Evolutionary conservation across 805 yeast species (phyloP), one percentile per base, ranked within the genome.

Genomic region (Ogataea glucozyma): DNA sequence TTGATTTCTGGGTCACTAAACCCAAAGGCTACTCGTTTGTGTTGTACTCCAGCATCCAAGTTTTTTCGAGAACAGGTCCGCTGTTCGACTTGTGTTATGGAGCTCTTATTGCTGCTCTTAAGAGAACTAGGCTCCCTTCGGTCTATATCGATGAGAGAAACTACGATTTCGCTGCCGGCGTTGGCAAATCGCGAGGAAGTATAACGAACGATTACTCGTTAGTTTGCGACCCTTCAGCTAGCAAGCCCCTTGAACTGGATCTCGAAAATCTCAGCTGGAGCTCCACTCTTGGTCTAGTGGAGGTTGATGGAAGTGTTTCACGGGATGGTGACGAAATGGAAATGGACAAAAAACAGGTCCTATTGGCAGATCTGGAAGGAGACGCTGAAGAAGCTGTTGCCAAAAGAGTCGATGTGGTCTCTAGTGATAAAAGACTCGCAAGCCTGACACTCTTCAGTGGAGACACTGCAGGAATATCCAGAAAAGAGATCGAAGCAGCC

Each of bases 51-150:
- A 79, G 80, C 52, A 70, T 88, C 30, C 81, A 83, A 52, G 88
- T 89, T 0, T 82, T 86, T 52, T 82, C 91, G 37, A 76, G 93
- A 44, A 72, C 87, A 1, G 96, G 96, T 0, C 95, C 97, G 2
- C 66, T 85, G 20, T 82, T 81, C 54, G 97, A 89, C 56, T 64
- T 83, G 9, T 83, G 86, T 35, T 84, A 89, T 79, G 77, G 75
- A 16, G 77, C 90, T 3, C 62, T 88, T 18, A 57, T 85, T 4
- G 66, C 73, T 23, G 93, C 95, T 0, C 65, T 90, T 42, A 59
- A 71, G 41, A 69, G 73, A 40, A 75, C 81, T 3, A 67, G 68
- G 49, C 67, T 90, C 22, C 97, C 97, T 2, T 64, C 72, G 26
- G 79, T 87, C 5, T 83, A 76, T 49, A 65, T 83, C 32, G 87